phyloP scores from a whole-genome alignment of 2,329 filamentous ascomycete genomes.

The Eutypa lata region DNA sequence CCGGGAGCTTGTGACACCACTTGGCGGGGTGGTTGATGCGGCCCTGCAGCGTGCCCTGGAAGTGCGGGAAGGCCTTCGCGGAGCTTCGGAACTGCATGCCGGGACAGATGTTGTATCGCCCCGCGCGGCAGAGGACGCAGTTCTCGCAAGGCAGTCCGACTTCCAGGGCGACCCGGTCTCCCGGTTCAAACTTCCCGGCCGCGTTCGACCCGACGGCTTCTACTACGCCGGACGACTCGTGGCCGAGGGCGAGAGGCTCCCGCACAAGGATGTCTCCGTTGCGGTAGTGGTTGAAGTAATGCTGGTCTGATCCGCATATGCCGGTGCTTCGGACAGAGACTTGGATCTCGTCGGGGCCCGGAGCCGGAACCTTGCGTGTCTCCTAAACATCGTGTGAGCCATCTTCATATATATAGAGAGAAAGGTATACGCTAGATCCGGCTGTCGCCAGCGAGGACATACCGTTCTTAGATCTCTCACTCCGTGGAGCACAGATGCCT shows the following conservation, averaged over 20 bases:
- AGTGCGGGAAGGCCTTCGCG: conserved; percentile 51
- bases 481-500: too few species aligned
- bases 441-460: too few species aligned
- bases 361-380: conserved; percentile 21
- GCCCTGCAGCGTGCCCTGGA: conserved; percentile 55
- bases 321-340: conserved; percentile 56
- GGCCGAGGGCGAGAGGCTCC: conserved; percentile 52
- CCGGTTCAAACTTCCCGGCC: conserved; percentile 15
- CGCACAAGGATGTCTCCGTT: conserved; percentile 59
- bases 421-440: too few species aligned
- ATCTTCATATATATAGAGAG: too few species aligned
- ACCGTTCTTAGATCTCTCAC: too few species aligned
- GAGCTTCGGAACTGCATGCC: conserved; percentile 45
- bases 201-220: too few species aligned
- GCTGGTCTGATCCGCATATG: conserved; percentile 61
- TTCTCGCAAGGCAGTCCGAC: conserved; percentile 58
- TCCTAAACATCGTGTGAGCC: too few species aligned
- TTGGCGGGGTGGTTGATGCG: conserved; percentile 58
- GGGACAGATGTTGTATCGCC: conserved; percentile 60
- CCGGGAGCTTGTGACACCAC: conserved; percentile 53
- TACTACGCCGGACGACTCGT: conserved; percentile 66
- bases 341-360: conserved; percentile 52
- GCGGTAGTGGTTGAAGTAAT: conserved; percentile 62
- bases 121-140: conserved; percentile 54
- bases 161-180: conserved; percentile 62